Base-by-base conservation (phyloP, 805 yeast species). In the Millerago galiae region DNA sequence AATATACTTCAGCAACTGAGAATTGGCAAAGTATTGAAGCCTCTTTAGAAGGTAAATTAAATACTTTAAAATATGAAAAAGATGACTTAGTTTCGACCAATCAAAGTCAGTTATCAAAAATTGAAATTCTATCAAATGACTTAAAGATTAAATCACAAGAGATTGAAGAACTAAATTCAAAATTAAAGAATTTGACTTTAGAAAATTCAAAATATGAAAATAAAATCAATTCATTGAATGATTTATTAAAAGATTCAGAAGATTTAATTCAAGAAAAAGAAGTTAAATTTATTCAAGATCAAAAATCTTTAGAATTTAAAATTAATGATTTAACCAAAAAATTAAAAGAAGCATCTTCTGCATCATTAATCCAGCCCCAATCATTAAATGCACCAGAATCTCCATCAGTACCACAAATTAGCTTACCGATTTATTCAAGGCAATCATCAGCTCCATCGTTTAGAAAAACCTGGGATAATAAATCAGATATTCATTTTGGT, bases 11-110 rank as follows among this genome's bases (percentile, higher is more conserved):
- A 13, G 83, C 91, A 0, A 82, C 82, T 43, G 87, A 81, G 48
- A 86, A 83, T 58, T 87, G 96, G 95, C 81, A 83, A 43, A 66
- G 79, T 15, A 79, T 88, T 34, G 97, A 93, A 60, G 73, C 83
- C 32, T 69, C 78, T 3, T 68, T 88, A 45, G 65, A 71, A 46
- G 59, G 63, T 8, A 74, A 73, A 44, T 67, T 81, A 15, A 58
- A 73, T 5, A 44, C 52, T 13, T 49, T 72, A n/a, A 73, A 75
- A 44, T 57, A 54, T 37, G 78, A 77, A 40, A 56, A 74, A 8
- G 72, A 67, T 29, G 61, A 59, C 6, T 49, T 69, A 37, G 54
- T 56, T 32, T 54, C 53, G 35, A 60, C 58, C 34, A 64, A 65
- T 21, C 40, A 26, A 25, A 40, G 37, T 33, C 49, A 37, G 27